Conservation (phyloP, 768 basidiomycete species). For the Tricholoma flavovirens region DNA sequence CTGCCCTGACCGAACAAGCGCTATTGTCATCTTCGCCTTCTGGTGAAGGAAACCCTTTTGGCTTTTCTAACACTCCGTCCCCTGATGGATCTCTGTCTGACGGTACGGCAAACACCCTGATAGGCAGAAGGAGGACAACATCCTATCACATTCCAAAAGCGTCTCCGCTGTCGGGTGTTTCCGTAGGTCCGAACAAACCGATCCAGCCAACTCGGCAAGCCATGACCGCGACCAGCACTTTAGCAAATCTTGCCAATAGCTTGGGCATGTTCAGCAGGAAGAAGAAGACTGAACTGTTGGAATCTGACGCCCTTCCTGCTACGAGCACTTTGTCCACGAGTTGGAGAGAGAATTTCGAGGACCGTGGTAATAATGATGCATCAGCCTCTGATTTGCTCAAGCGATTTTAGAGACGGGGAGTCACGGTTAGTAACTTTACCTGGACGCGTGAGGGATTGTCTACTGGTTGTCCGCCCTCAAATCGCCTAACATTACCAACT, state of each 20-base stretch:
- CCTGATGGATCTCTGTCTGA: slow-evolving; percentile 59
- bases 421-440: neutral
- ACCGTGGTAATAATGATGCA: slow-evolving; percentile 6
- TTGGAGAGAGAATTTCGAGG: slow-evolving; percentile 1
- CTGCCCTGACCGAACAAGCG: slow-evolving; percentile 55
- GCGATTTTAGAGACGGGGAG: slow-evolving; percentile 12
- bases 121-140: slow-evolving; percentile 48
- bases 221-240: slow-evolving; percentile 42
- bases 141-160: slow-evolving; percentile 54
- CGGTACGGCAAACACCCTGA: slow-evolving; percentile 43
- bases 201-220: slow-evolving; percentile 24
- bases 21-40: slow-evolving; percentile 39
- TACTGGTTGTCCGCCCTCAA: neutral
- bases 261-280: slow-evolving; percentile 65
- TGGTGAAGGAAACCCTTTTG: slow-evolving; percentile 34
- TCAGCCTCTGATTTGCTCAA: slow-evolving; percentile 14
- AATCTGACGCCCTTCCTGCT: slow-evolving; percentile 1
- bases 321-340: slow-evolving; percentile 2
- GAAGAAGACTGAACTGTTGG: slow-evolving; percentile 28
- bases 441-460: neutral
- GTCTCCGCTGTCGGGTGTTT: slow-evolving; percentile 38
- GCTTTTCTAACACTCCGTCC: slow-evolving; percentile 43
- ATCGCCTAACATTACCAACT: no score
- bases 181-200: slow-evolving; percentile 22
- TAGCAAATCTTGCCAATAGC: slow-evolving; percentile 56